phyloP scores from a whole-genome alignment of 768 basidiomycete species.

The Suillus sp. region DNA sequence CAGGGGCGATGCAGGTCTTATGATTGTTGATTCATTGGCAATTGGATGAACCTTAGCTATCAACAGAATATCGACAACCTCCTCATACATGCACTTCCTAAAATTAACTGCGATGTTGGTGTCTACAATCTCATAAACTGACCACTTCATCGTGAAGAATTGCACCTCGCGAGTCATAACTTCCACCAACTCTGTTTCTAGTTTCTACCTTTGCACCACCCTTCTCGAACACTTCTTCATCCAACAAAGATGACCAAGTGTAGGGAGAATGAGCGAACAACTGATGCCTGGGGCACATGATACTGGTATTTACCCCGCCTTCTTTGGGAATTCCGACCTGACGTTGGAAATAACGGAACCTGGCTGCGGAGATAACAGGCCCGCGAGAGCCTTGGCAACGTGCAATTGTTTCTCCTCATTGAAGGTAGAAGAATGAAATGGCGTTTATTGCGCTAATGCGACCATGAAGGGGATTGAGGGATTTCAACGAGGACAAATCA shows the following conservation, averaged over 20 bases:
- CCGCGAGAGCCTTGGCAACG: slow-evolving; percentile 30
- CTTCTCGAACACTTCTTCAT: slow-evolving; percentile 27
- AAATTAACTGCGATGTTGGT: not conserved
- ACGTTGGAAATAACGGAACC: slow-evolving; percentile 10
- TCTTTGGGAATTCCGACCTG: not conserved
- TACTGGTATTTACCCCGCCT: slow-evolving; percentile 1
- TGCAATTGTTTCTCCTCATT: slow-evolving; percentile 29
- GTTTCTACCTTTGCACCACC: slow-evolving; percentile 36
- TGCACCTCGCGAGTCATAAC: not conserved
- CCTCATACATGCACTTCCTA: not conserved
- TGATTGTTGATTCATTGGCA: too few relatives aligned
- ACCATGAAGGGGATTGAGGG: slow-evolving; percentile 50
- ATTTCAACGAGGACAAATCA: slow-evolving; percentile 36
- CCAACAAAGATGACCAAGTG: slow-evolving; percentile 23
- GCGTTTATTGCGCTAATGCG: slow-evolving; percentile 51
- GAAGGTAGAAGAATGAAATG: slow-evolving; percentile 43
- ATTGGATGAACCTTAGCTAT: too few relatives aligned
- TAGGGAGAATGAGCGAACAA: slow-evolving; percentile 19
- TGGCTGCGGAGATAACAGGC: slow-evolving; percentile 28
- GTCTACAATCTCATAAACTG: not conserved
- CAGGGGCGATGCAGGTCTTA: too few relatives aligned
- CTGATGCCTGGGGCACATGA: not conserved
- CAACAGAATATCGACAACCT: too few relatives aligned
- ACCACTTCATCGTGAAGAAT: not conserved
- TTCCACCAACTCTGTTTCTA: slow-evolving; percentile 24